Base-by-base conservation (phyloP, 2,329 filamentous ascomycete genomes). In the Pseudogymnoascus sp. region DNA sequence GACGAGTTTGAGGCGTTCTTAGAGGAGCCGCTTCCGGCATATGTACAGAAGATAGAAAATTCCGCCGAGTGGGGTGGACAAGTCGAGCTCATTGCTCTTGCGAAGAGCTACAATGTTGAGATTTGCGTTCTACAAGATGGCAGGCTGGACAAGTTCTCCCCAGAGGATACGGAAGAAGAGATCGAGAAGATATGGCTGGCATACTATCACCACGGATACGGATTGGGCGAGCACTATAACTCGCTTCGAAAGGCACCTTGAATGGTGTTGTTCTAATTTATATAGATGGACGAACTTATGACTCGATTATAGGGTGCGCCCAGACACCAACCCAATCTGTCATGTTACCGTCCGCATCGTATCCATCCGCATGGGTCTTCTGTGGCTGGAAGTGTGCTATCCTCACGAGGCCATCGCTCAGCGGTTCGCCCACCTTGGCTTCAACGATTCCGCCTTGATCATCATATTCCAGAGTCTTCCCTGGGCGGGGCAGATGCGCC, bases 1-100 rank as follows among this genome's bases (percentile, higher is more conserved):
- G 90, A 92, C 66, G 91, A 95, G 69, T 97, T 97, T 73, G 85
- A 82, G 63, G 87, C 90, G 0, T 99, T 97, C 72, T 78, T 96
- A 68, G 92, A 96, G 71, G 92, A 94, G 73, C 85, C 87, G 12
- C 72, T 97, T 55, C 83, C 83, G 2, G 78, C 78, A 7, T 96
- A 97, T 74, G 81, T 90, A 55, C 76, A 77, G 55, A 91, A 89
- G 76, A 90, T 99, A 64, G 78, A 87, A 66, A 86, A 94, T 63
- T 97, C 92, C 59, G 92, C 91, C 0, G 93, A 96, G 76, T 99
- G 94, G 94, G 94, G 94, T 59, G 94, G 94, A 0, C 91, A 97
- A 78, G 76, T 97, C 66, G 94, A 99, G 79, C 76, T 99, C 62
- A 80, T 87, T 74, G 94, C 94, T 23, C 80, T 99, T 72, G 90